Conservation (phyloP, 345 rosid species). For the Hibiscus tridactylites region DNA sequence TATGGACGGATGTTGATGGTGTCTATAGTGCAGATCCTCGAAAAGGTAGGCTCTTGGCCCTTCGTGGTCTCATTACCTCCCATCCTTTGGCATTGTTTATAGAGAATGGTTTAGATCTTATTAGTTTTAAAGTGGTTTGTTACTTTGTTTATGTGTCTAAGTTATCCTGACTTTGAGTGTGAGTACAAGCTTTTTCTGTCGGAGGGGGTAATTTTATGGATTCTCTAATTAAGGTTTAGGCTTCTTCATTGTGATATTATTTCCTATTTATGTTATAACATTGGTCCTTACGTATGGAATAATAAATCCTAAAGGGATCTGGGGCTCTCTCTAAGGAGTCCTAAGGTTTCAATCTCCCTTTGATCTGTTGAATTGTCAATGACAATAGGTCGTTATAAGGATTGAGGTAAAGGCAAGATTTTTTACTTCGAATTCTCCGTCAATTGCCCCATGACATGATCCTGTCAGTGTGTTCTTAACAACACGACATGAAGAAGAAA, state of each 20-base stretch:
- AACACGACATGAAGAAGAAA: background rate
- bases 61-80: background rate
- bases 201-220: background rate
- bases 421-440: background rate
- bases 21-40: conserved; percentile 98
- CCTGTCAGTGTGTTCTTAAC: background rate
- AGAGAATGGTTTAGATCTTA: background rate
- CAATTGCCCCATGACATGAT: background rate
- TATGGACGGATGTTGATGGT: conserved; percentile 99
- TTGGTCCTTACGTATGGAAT: background rate
- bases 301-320: background rate
- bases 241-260: background rate
- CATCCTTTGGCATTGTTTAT: background rate
- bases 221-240: background rate
- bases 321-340: background rate
- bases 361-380: background rate
- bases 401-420: background rate
- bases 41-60: conserved; percentile 52
- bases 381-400: background rate
- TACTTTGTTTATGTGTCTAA: background rate
- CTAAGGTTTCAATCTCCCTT: background rate
- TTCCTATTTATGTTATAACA: background rate
- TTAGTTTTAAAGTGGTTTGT: background rate
- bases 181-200: background rate
- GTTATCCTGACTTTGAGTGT: background rate